These are phyloP conservation scores for Globisporangium ultimum DNA, from an alignment of 352 stramenopile genomes.

Conservation along the genomic window DNA sequence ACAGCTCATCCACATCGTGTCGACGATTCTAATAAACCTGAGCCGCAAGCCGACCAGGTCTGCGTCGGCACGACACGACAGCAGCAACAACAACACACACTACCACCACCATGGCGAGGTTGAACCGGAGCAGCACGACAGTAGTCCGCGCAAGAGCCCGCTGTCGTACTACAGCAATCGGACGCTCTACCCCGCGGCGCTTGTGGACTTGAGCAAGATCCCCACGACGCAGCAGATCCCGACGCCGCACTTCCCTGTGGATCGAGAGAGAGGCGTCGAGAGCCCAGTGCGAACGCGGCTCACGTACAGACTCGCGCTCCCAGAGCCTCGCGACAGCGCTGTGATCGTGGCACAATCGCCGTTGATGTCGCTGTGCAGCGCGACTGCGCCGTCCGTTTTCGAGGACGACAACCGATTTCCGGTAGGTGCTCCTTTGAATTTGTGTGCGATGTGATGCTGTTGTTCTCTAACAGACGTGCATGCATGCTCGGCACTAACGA, in stretches of 20 bases:
- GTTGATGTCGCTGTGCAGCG: background rate
- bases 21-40: constrained; percentile 46
- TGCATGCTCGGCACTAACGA: too few species aligned
- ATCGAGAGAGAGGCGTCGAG: too few species aligned
- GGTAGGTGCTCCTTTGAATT: constrained; percentile 15
- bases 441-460: background rate
- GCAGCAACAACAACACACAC: background rate
- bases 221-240: constrained; percentile 55
- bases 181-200: constrained; percentile 35
- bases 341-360: background rate
- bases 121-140: constrained; percentile 1
- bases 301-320: background rate
- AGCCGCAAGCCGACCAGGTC: constrained; percentile 27
- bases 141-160: constrained; percentile 23
- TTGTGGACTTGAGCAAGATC: constrained; percentile 50
- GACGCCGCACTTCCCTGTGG: constrained; percentile 31
- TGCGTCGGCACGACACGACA: constrained; percentile 8
- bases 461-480: background rate
- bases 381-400: constrained; percentile 5
- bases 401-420: constrained; percentile 42
- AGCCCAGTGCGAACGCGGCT: background rate
- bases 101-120: constrained; percentile 6
- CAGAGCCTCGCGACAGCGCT: too few species aligned
- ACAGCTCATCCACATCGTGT: constrained; percentile 52
- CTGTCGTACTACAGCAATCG: constrained; percentile 21